Conservation (phyloP, 805 yeast species). For the Zygotorulaspora chibaensis region DNA sequence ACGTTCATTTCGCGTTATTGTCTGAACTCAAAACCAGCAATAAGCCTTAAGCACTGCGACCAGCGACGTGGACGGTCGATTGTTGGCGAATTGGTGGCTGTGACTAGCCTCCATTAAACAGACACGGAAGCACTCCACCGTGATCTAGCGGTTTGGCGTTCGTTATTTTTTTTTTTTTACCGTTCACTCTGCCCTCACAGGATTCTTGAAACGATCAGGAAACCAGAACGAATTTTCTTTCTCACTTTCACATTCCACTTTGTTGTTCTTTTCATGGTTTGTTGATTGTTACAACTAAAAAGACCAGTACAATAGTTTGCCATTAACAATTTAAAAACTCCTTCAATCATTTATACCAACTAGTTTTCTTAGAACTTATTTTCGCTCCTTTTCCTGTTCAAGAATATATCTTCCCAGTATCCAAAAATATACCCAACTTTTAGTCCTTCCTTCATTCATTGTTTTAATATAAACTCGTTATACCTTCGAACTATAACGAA, state of each 20-base stretch:
- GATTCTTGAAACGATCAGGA: not conserved
- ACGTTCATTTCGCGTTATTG: not conserved
- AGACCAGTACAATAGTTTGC: not conserved
- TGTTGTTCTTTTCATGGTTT: not conserved
- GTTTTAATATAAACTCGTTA: conserved; percentile 1
- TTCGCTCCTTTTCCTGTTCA: conserved; percentile 1
- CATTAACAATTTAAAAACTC: not conserved
- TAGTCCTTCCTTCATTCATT: conserved; percentile 25
- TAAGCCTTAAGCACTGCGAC: not conserved
- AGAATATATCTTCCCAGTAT: not conserved
- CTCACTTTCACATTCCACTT: not conserved
- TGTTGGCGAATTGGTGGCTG: not conserved
- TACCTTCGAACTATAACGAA: not conserved
- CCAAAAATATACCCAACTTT: conserved; percentile 20
- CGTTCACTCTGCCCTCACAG: not conserved
- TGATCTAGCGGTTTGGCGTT: not conserved
- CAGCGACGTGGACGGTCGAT: not conserved
- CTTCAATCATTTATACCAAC: not conserved
- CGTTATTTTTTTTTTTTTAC: not conserved
- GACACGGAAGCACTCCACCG: not conserved
- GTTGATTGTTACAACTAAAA: not conserved
- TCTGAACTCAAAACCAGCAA: not conserved
- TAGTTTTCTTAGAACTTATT: not conserved
- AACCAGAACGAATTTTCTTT: not conserved
- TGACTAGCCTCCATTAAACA: not conserved